Evolutionary conservation across 1,284 basidiomycete species (phyloP), one percentile per base, ranked within the genome.

Genomic region (Puccinia brachypodii): DNA sequence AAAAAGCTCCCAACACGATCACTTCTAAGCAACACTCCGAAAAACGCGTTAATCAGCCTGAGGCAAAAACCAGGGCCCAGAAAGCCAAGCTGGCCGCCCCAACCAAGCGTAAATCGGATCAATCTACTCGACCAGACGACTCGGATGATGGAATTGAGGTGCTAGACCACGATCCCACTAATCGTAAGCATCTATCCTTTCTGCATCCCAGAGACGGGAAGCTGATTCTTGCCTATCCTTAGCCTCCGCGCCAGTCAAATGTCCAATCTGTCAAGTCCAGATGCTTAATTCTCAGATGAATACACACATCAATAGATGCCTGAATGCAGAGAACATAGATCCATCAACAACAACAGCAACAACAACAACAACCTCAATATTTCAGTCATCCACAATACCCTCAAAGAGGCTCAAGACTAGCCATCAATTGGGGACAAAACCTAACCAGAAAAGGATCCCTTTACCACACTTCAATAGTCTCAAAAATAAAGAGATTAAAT

Each of bases 381-480:
- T n/a, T n/a, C n/a, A 28, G 58, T 25, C 66, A 36, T 71, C 60
- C n/a, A n/a, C n/a, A 38, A 38, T 28, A 31, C 56, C 33, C 36
- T 11, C 50, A 19, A 75, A 73, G 58, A 75, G 60, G 38, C 40
- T 44, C 42, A 38, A 62, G 60, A 56, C 33, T 19, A 56, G 31
- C 2, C 60, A 75, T 40, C 71, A 28, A 38, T 8, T 9, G 53
- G 56, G 58, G 3, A 73, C 71, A n/a, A 33, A 73, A n/a, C 71
- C 71, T 2, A 4, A 11, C 3, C 71, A 81, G 66, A 40, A 68
- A 47, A 47, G 56, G 28, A 74, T 81, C 3, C 71, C 71, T 50
- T 36, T 81, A n/a, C 79, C 72, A 53, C 79, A 81, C 53, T 81
- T 75, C 68, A 22, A 40, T 11, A 74, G 71, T 74, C 38, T 81